Evolutionary conservation across 306 rosid species (phyloP), one percentile per base, ranked within the genome.

Genomic region (cucumber (Cucumis sativus)): DNA sequence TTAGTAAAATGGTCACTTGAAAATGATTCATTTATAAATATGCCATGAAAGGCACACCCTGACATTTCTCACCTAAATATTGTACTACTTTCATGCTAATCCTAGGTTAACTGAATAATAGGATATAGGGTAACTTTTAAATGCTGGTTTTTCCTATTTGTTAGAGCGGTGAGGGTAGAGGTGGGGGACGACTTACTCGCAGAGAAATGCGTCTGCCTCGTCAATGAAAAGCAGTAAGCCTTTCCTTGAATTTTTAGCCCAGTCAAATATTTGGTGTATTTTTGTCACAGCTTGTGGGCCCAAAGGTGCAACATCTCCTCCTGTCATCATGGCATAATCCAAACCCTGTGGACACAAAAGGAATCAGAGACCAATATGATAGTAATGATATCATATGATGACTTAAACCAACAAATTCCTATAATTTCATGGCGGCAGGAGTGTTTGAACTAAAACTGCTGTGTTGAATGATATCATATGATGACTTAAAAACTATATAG

Each of bases 271-370:
- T 85, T 96, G 92, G 82, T 96, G 99, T 77, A 96, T 91, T 89
- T 96, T 96, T 23, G 99, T 92, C 64, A 96, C 98, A 70, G 99
- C 98, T 86, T 96, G 97, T 6, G 97, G 84, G 57, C 99, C 99
- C 77, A 96, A 79, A 11, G 99, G 99, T 55, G 97, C 98, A 84
- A 96, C 99, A 79, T 96, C 99, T 72, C 99, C 99, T 84, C 99
- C 99, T 0, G 99, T 96, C 99, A 96, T 92, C 99, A 96, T 91
- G 77, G 99, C 99, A 89, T 96, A 96, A 85, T 96, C 98, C 90
- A 96, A 90, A 77, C 99, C 99, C 99, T 96, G 87, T 4, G 59
- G 52, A 80, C 33, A 52, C 28, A 54, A 52, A 67, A 73, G 18
- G 41, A 41, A 62, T 58, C 16, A 75, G 75, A 74, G 18, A 55